phyloP scores from a whole-genome alignment of 371 early-diverging fungal genomes.

The Mortierella sp. region DNA sequence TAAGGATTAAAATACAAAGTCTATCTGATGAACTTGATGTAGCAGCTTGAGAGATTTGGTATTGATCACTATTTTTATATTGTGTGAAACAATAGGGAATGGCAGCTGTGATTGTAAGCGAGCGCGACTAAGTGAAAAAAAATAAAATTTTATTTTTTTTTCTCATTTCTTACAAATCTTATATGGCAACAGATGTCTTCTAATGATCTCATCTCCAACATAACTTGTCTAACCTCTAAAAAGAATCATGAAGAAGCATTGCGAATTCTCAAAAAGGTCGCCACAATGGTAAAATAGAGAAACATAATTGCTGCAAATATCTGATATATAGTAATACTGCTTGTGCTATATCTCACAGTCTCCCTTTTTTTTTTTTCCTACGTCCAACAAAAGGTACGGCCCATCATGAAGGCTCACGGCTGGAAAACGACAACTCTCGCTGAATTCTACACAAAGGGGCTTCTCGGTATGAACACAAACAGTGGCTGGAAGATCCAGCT shows the following conservation, averaged over 20 bases:
- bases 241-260: slow-evolving; percentile 49
- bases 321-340: not conserved
- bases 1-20: slow-evolving; percentile 40
- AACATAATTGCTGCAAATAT: not conserved
- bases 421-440: slow-evolving; percentile 35
- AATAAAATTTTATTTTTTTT: slow-evolving; percentile 3
- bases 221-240: slow-evolving; percentile 38
- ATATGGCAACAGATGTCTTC: slow-evolving; percentile 13
- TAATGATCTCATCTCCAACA: slow-evolving; percentile 24
- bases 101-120: slow-evolving; percentile 94
- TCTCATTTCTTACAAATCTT: not conserved
- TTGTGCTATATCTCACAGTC: not conserved
- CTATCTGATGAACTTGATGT: slow-evolving; percentile 4
- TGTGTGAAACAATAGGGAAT: slow-evolving; percentile 73
- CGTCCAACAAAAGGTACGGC: slow-evolving; percentile 20
- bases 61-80: not conserved
- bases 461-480: slow-evolving; percentile 45
- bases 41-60: not conserved
- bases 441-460: slow-evolving; percentile 25
- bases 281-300: slow-evolving; percentile 34
- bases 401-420: slow-evolving; percentile 38
- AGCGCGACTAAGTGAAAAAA: too few relatives aligned
- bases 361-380: not conserved
- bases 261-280: slow-evolving; percentile 36
- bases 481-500: slow-evolving; percentile 41